phyloP scores from a whole-genome alignment of 2,329 filamentous ascomycete species.

The Cordyceps militaris region DNA sequence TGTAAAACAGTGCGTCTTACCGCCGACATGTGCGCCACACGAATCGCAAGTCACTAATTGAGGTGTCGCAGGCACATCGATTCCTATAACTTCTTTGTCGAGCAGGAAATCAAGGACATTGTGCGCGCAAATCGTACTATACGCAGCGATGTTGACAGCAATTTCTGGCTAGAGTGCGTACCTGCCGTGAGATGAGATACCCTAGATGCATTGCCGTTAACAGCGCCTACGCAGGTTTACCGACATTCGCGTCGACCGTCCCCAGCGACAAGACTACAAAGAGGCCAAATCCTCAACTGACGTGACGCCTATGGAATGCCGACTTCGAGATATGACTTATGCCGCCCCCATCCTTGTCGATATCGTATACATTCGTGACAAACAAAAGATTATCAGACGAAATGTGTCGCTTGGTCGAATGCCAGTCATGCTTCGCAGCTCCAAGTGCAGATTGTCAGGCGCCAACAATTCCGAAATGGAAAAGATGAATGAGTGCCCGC shows the following conservation, averaged over 20 bases:
- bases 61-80: slow-evolving; percentile 63
- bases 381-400: slow-evolving; percentile 64
- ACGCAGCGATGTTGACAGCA: slow-evolving; percentile 84
- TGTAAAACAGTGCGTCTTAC: slow-evolving; percentile 66
- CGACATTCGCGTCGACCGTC: slow-evolving; percentile 79
- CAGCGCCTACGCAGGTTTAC: slow-evolving; percentile 47
- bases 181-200: slow-evolving; percentile 15
- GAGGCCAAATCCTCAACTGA: slow-evolving; percentile 62
- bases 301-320: slow-evolving; percentile 93
- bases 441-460: slow-evolving; percentile 78
- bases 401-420: slow-evolving; percentile 81
- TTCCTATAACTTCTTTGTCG: slow-evolving; percentile 97
- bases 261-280: slow-evolving; percentile 71
- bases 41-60: not conserved
- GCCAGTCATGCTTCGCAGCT: slow-evolving; percentile 95
- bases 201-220: not conserved
- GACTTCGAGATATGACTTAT: slow-evolving; percentile 95
- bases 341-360: slow-evolving; percentile 90
- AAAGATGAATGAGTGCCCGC: slow-evolving; percentile 84
- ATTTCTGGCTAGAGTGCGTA: slow-evolving; percentile 73
- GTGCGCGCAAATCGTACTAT: slow-evolving; percentile 85
- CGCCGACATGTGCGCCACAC: not conserved
- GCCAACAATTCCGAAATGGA: slow-evolving; percentile 87
- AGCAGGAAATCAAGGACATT: slow-evolving; percentile 95
- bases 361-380: slow-evolving; percentile 80